Conservation (phyloP, 2,329 filamentous ascomycete genomes). For the Pseudogymnoascus destructans region DNA sequence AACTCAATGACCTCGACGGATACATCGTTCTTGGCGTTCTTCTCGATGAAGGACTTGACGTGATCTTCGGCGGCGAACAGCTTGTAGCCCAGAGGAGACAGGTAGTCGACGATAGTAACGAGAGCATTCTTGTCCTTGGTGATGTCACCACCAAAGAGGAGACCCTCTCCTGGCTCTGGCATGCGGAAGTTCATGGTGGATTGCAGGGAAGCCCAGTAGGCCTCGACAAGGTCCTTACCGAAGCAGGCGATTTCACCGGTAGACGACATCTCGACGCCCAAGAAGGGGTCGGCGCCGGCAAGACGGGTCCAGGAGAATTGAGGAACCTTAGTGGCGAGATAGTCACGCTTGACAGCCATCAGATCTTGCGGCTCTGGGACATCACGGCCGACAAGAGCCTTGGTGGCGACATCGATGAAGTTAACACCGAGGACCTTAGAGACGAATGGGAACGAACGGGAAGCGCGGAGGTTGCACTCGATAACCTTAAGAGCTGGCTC, state of each 20-base stretch:
- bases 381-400: conserved; percentile 73
- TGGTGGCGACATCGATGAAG: conserved; percentile 92
- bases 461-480: conserved; percentile 94
- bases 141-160: conserved; percentile 82
- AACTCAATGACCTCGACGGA: conserved; percentile 87
- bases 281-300: conserved; percentile 90
- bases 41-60: conserved; percentile 76
- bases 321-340: conserved; percentile 92
- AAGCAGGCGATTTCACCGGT: conserved; percentile 99
- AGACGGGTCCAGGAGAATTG: conserved; percentile 99
- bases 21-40: conserved; percentile 50
- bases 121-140: conserved; percentile 52
- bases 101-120: conserved; percentile 68
- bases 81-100: conserved; percentile 86
- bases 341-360: conserved; percentile 81
- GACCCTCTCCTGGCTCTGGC: conserved; percentile 85
- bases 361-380: conserved; percentile 77
- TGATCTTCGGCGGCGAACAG: conserved; percentile 72
- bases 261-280: conserved; percentile 93
- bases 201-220: conserved; percentile 94
- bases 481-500: conserved; percentile 82
- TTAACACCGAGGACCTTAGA: conserved; percentile 93
- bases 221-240: conserved; percentile 87
- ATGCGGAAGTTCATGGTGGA: conserved; percentile 99
- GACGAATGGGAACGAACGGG: conserved; percentile 95